Conservation (phyloP, 306 rosid species). For the Argentina anserina region DNA sequence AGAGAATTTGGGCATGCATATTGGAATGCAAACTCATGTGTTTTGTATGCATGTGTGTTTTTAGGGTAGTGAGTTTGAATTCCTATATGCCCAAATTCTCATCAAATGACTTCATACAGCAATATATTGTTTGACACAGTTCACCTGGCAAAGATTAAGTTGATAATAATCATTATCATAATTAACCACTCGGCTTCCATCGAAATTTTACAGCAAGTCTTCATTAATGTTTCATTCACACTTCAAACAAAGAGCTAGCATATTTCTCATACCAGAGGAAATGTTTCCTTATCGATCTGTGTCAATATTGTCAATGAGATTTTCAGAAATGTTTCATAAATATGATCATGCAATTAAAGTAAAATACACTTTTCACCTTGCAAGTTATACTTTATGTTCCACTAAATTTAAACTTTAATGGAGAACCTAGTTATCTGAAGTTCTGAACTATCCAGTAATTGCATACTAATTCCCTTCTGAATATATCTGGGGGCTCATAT, state of each 20-base stretch:
- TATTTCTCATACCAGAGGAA: not conserved
- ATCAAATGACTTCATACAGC: not conserved
- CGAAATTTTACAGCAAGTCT: not conserved
- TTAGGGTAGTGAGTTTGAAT: too few species aligned
- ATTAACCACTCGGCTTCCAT: not conserved
- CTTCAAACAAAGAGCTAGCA: not conserved
- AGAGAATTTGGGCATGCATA: too few species aligned
- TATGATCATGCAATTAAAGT: not conserved
- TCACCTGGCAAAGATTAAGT: not conserved
- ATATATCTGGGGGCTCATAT: too few species aligned
- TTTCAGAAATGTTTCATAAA: not conserved
- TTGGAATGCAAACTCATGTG: too few species aligned
- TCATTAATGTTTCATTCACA: not conserved
- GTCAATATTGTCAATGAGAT: not conserved
- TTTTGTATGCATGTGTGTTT: too few species aligned
- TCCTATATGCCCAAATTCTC: too few species aligned
- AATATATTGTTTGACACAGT: not conserved
- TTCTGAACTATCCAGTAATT: not conserved
- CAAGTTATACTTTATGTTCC: slow-evolving; percentile 1
- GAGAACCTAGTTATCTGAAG: not conserved
- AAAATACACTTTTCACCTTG: not conserved
- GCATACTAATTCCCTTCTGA: not conserved
- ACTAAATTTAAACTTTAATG: not conserved
- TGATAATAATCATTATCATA: not conserved
- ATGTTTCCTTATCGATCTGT: not conserved